phyloP scores from a whole-genome alignment of 2,329 filamentous ascomycete genomes.

The Verticillium zaregamsianum region DNA sequence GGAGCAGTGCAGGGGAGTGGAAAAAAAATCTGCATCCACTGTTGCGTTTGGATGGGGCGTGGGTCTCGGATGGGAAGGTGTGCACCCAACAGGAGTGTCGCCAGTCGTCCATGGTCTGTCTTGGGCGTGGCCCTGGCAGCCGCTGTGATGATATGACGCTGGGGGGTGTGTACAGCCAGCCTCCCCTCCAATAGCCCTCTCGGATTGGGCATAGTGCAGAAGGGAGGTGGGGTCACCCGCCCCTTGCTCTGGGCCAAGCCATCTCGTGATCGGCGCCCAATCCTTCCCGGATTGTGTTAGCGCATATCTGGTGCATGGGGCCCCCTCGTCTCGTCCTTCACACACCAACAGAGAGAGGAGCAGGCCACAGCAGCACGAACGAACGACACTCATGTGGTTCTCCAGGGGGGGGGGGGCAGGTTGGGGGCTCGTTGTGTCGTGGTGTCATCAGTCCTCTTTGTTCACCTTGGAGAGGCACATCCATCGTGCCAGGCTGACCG shows the following conservation, averaged over 20 bases:
- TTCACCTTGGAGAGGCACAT: neutral
- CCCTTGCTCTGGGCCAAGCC: constrained; percentile 5
- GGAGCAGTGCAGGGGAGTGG: neutral
- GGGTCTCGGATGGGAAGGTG: neutral
- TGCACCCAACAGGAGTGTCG: neutral
- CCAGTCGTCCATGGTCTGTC: neutral
- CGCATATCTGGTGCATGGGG: constrained; percentile 7
- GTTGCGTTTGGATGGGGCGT: neutral
- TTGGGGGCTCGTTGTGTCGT: neutral
- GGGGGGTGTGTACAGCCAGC: neutral
- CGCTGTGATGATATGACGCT: neutral
- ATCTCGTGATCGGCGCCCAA: constrained; percentile 11
- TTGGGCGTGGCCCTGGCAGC: neutral
- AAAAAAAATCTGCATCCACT: neutral
- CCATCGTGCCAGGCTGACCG: neutral
- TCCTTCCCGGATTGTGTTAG: constrained; percentile 6
- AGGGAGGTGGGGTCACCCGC: constrained; percentile 1
- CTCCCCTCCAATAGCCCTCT: neutral
- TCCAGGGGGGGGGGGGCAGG: neutral
- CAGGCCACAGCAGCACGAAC: neutral
- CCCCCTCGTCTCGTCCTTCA: neutral
- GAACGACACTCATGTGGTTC: neutral
- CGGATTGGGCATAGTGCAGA: neutral
- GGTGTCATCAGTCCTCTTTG: neutral
- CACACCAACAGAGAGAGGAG: neutral